Percentiles rank a stretch among this genome's conserved stretches.
These are phyloP conservation scores for Sphagnum tenellum DNA, from an alignment of 225 moss, liverwort and hornwort genomes.

Conservation along the genomic window DNA sequence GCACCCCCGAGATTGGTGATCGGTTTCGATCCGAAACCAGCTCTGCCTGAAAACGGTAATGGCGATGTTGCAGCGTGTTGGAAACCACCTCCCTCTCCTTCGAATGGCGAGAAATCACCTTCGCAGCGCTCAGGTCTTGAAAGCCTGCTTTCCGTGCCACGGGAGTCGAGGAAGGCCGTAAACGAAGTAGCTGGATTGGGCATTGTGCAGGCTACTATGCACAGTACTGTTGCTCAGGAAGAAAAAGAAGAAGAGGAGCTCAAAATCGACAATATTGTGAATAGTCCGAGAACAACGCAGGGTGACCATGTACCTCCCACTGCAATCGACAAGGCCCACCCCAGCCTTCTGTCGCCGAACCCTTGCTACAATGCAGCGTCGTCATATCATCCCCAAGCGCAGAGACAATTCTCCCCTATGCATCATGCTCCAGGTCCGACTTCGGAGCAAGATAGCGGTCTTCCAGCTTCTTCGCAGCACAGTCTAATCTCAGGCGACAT, in stretches of 20 bases:
- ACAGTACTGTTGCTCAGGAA: constrained; percentile 2
- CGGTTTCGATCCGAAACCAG: constrained; percentile 79
- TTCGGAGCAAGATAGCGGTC: constrained; percentile 7
- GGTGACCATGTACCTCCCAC: constrained; percentile 8
- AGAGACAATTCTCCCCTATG: constrained; percentile 38
- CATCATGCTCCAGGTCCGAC: constrained; percentile 15
- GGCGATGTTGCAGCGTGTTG: constrained; percentile 16
- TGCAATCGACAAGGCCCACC: constrained; percentile 16
- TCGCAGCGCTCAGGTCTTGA: constrained; percentile 51
- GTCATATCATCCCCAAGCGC: constrained; percentile 4
- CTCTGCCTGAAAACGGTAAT: constrained; percentile 12
- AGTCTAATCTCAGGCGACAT: neutral
- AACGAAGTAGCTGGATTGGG: constrained; percentile 66
- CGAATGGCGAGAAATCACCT: too few relatives aligned
- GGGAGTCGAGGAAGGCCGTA: constrained; percentile 20
- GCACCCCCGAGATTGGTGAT: constrained; percentile 59
- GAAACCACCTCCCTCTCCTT: constrained; percentile 26
- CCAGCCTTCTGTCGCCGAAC: constrained; percentile 13
- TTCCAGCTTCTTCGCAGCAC: neutral
- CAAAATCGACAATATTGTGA: constrained; percentile 7
- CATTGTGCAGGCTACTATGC: constrained; percentile 44
- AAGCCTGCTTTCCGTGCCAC: constrained; percentile 55
- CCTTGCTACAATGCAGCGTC: constrained; percentile 7
- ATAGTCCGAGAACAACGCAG: neutral
- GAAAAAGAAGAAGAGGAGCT: constrained; percentile 15